Percentiles rank a stretch among this genome's conserved stretches.
phyloP scores from a whole-genome alignment of 2,329 filamentous ascomycete genomes.

The Trichoderma sp. region DNA sequence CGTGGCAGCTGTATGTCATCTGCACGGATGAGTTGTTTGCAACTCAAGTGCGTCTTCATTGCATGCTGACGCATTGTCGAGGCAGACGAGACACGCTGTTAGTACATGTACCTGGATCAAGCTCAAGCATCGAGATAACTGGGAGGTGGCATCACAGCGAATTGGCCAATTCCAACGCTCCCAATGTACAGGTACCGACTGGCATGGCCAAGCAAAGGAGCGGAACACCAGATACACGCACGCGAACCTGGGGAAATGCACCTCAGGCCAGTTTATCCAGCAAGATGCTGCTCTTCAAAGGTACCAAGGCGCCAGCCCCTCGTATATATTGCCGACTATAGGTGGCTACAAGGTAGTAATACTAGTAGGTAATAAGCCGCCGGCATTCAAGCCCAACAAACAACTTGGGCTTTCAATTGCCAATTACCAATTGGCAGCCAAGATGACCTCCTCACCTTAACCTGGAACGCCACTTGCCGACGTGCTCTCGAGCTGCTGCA shows the following conservation, averaged over 20 bases:
- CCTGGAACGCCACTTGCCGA: not conserved
- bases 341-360: not conserved
- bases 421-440: not conserved
- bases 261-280: not conserved
- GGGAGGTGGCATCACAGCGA: not conserved
- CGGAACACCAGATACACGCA: not conserved
- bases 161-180: not conserved
- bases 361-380: not conserved
- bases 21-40: constrained; percentile 19
- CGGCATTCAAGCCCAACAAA: not conserved
- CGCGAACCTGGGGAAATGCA: not conserved
- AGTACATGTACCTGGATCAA: not conserved
- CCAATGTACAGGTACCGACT: not conserved
- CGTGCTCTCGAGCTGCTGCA: not conserved
- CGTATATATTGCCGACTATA: not conserved
- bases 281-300: not conserved
- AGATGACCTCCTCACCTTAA: not conserved
- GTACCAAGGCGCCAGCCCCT: not conserved
- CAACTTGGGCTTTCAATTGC: not conserved
- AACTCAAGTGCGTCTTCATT: not conserved
- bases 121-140: not conserved
- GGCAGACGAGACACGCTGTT: not conserved
- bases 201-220: not conserved
- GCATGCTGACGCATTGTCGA: constrained; percentile 10
- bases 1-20: constrained; percentile 11